Evolutionary conservation across 441 rosid genomes (phyloP).

Genomic region (Eugenia klotzschiana): DNA sequence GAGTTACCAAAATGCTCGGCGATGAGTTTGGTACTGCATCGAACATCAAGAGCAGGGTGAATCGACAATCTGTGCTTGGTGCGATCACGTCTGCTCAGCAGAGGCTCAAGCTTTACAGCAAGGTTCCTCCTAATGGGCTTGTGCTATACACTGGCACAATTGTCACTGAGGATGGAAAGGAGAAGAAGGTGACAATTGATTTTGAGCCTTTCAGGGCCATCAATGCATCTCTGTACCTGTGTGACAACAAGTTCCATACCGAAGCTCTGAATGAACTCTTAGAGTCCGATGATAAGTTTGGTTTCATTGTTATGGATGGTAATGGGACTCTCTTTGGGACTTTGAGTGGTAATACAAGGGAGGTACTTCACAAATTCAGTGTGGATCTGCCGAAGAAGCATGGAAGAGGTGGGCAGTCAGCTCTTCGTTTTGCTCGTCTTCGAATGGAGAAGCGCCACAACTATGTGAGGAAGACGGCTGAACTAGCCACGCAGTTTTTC

Average conservation of each 20-base stretch:
- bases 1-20: constrained; percentile 82
- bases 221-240: constrained; percentile 60
- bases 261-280: constrained; percentile 60
- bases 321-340: constrained; percentile 82
- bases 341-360: constrained; percentile 61
- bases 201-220: constrained; percentile 74
- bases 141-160: constrained; percentile 85
- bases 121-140: constrained; percentile 77
- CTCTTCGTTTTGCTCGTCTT: constrained; percentile 72
- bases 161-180: constrained; percentile 70
- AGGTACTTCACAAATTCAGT: constrained; percentile 66
- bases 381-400: constrained; percentile 87
- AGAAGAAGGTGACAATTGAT: constrained; percentile 73
- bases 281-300: constrained; percentile 78
- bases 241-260: constrained; percentile 76
- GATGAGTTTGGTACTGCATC: constrained; percentile 89
- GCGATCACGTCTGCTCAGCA: constrained; percentile 89
- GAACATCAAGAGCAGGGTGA: constrained; percentile 80
- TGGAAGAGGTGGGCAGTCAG: constrained; percentile 88
- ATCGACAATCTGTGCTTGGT: constrained; percentile 76
- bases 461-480: constrained; percentile 75
- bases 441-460: constrained; percentile 84
- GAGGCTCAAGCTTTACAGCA: constrained; percentile 71
- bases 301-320: constrained; percentile 80
- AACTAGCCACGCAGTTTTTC: constrained; percentile 72